phyloP scores from a whole-genome alignment of 2,329 filamentous ascomycete genomes.

The Elsinoe batatas region DNA sequence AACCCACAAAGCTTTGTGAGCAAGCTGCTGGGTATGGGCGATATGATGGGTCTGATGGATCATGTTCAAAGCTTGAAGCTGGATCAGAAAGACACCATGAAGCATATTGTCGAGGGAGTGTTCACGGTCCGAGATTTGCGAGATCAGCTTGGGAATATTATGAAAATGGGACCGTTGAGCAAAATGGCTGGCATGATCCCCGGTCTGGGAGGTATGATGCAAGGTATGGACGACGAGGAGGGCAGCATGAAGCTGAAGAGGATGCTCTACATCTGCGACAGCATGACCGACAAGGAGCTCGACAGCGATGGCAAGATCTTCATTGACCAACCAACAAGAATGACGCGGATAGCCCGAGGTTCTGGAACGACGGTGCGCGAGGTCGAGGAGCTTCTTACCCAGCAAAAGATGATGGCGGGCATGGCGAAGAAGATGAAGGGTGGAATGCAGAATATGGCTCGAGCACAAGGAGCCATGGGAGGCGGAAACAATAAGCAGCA shows the following conservation, averaged over 20 bases:
- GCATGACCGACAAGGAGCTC: constrained; percentile 92
- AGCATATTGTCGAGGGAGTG: constrained; percentile 93
- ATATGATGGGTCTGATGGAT: constrained; percentile 89
- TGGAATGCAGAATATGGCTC: constrained; percentile 95
- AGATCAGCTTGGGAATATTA: constrained; percentile 93
- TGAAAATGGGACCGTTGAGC: constrained; percentile 97
- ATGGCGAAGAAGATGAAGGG: constrained; percentile 99
- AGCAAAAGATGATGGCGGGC: constrained; percentile 96
- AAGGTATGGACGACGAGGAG: constrained; percentile 93
- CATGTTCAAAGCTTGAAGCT: constrained; percentile 93
- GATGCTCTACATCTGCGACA: constrained; percentile 99
- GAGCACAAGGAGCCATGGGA: constrained; percentile 80
- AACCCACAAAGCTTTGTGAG: constrained; percentile 86
- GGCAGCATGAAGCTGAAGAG: constrained; percentile 86
- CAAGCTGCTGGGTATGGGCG: constrained; percentile 93
- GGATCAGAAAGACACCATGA: constrained; percentile 98
- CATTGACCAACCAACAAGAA: constrained; percentile 80
- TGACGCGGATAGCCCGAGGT: constrained; percentile 83
- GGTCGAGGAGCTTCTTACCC: constrained; percentile 92
- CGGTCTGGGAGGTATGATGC: constrained; percentile 85
- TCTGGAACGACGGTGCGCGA: constrained; percentile 85
- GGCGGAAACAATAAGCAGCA: constrained; percentile 90
- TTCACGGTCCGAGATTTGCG: constrained; percentile 91
- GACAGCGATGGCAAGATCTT: constrained; percentile 94
- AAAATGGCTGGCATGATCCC: constrained; percentile 99